Percentiles rank a stretch among this genome's conserved stretches.
phyloP scores from a whole-genome alignment of 148 eudicot species.

The Cornus florida region DNA sequence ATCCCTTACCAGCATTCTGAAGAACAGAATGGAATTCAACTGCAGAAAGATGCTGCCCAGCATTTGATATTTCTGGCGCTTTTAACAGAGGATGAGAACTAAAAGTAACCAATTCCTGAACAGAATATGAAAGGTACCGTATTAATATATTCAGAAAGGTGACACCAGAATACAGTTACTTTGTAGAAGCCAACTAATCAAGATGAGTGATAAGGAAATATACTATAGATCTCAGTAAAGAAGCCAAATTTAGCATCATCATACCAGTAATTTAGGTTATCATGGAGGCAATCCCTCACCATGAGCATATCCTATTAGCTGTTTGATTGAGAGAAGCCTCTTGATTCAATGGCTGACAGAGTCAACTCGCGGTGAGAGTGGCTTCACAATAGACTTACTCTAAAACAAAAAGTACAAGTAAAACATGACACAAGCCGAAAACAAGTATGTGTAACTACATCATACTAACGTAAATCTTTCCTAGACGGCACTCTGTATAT shows the following conservation, averaged over 20 bases:
- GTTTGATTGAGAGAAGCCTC: no score
- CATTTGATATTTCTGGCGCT: conserved; percentile 65
- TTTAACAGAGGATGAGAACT: conserved; percentile 59
- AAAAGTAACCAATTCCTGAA: conserved; percentile 82
- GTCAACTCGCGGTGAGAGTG: no score
- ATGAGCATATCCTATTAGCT: no score
- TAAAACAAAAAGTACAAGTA: no score
- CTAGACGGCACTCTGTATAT: no score
- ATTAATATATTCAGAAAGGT: conserved; percentile 3
- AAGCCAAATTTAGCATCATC: neutral
- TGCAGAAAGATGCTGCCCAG: conserved; percentile 89
- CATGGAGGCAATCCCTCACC: no score
- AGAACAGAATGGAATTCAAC: conserved; percentile 80
- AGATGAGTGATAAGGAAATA: neutral
- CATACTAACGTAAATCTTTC: no score
- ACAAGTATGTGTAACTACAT: no score
- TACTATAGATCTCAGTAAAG: neutral
- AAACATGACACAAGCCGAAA: no score
- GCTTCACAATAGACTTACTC: no score
- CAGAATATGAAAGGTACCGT: conserved; percentile 16
- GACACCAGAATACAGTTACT: neutral
- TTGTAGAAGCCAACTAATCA: conserved; percentile 7
- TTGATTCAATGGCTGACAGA: no score
- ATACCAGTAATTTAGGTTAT: no score
- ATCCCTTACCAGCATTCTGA: conserved; percentile 57